Base-by-base conservation (phyloP, 768 basidiomycete genomes). In the Phaeolepiota aurea region DNA sequence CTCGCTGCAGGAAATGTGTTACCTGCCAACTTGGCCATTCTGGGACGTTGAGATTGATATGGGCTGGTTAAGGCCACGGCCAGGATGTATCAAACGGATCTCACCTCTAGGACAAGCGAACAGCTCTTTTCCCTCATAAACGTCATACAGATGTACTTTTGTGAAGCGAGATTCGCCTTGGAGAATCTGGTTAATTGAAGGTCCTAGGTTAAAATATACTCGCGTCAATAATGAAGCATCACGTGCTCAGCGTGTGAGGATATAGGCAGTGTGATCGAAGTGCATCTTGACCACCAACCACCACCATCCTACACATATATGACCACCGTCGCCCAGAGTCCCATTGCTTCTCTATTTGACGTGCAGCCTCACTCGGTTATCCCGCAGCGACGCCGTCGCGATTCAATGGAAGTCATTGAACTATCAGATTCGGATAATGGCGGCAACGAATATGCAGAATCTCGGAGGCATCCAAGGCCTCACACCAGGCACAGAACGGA, bases 21-120 rank as follows among this genome's bases (percentile, higher is more conserved):
- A 66, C 38, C 48, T 70, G 16, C 68, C 68, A 2, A 67, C 64
- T 13, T 70, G 67, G 66, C 68, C 67, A 1, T 64, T 55, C 44
- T 64, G 65, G 5, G 4, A 10, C 12, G 33, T 22, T 35, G 49
- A 39, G 19, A 18, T 16, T 37, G 32, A 44, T 3, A 42, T 42
- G 12, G 55, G 54, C 5, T 49, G 47, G 43, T 22, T 43, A 7
- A 42, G 49, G 18, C 60, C 60, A 20, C 44, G 44, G 37, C 59
- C 59, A 13, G 48, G 44, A 37, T 62, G 60, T 40, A 54, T 59
- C 21, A 43, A 52, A 37, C 48, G 50, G 20, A 36, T 61, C 18
- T 53, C 54, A 25, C 57, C 57, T 16, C 50, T 50, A 31, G 38
- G 16, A 20, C 23, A 28, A 5, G 22, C 14, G 11, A 30, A 28